Base-by-base conservation (phyloP, 2,329 filamentous ascomycete species). In the Scorias spongiosa region DNA sequence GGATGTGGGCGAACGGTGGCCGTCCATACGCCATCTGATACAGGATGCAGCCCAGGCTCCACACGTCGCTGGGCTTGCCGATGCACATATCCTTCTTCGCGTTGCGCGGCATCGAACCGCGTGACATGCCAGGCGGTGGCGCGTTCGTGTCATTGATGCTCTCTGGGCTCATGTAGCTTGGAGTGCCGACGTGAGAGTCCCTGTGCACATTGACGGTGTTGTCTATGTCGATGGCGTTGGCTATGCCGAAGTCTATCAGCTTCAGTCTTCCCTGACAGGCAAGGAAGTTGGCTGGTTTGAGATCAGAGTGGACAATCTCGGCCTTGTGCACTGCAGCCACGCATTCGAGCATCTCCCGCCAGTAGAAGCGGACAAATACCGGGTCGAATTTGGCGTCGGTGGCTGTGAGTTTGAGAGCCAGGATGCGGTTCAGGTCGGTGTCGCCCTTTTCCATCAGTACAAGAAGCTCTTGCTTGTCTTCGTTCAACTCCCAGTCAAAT, bases 281-380 rank as follows among this genome's bases (percentile, higher is more conserved):
- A 18, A 98, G 81, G 61, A 98, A 98, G 61, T 98, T 98, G 55
- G 88, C 88, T 0, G 91, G 91, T 63, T 98, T 98, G 32, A 98
- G 71, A 59, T 98, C 91, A 0, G 87, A 94, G 65, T 98, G 91
- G 2, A 98, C 91, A 50, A 98, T 88, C 57, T 95, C 87, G 60
- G 81, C 74, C 10, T 82, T 76, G 59, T 98, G 91, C 1, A 98
- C 87, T 1, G 89, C 78, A 52, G 84, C 77, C 5, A 98, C 78
- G 59, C 91, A 96, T 62, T 94, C 87, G 14, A 98, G 79, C 91
- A 98, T 98, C 65, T 98, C 91, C 63, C 93, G 91, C 91, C 91
- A 98, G 69, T 94, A 94, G 65, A 84, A 93, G n/a, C 91, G 82
- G 10, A 91, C 86, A 61, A 96, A 95, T 43, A 82, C 84, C 1